Base-by-base conservation (phyloP, 805 yeast species). In the Yarrowia bubula region DNA sequence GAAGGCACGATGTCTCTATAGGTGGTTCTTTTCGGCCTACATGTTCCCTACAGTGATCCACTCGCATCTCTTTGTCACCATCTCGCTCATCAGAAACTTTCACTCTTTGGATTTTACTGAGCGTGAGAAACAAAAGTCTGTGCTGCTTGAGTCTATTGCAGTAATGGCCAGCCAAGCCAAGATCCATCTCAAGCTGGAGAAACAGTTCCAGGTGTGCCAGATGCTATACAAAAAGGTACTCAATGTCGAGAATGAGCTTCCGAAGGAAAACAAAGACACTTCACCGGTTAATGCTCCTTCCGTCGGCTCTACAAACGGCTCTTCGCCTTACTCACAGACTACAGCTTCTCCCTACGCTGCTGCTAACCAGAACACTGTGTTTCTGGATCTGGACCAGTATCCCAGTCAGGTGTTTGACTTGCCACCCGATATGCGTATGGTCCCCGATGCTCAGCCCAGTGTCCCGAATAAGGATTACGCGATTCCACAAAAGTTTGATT, bases 41-140 rank as follows among this genome's bases (percentile, higher is more conserved):
- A 51, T 46, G 8, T 50, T 63, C 35, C 55, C 66, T 14, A 44
- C 61, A 4, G 65, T 57, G 42, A 33, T 66, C 33, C 67, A 66
- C 28, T 44, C 67, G 4, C 66, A 66, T 10, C n/a, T 66, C 37
- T 64, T 51, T 47, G 44, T 66, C 17, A 43, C 66, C 37, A 43
- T 64, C 15, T 37, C 58, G 3, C 44, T 65, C 13, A 43, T 65
- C 14, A 15, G 63, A 18, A 42, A 65, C 46, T 44, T 44, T 37
- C 67, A 65, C 46, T 37, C 10, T 5, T 22, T 64, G n/a, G 64
- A 58, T 15, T 33, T 17, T 14, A 11, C 33, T 35, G 64, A 43
- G 33, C 41, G 51, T 18, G 64, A 58, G 14, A 58, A 58, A 9
- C 64, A 58, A 43, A 58, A 43, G 51, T 4, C 32, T 1, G 43